Conservation (phyloP, 2,329 filamentous ascomycete species). For the Stagonosporopsis cucurbitacearum region DNA sequence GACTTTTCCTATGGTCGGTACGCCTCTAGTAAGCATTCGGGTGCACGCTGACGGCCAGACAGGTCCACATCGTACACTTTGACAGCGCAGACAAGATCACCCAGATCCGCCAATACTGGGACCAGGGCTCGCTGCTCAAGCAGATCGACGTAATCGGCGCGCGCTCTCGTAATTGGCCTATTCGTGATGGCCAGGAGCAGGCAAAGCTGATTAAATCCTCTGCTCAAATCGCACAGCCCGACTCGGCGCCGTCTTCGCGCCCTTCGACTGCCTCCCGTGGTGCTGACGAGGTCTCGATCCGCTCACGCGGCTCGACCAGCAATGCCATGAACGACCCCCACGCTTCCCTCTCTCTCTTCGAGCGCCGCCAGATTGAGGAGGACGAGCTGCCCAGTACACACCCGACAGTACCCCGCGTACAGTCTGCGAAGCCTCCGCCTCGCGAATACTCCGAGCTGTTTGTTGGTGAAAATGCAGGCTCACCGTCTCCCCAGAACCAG, state of each 20-base stretch:
- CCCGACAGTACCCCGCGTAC: slow-evolving; percentile 64
- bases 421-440: slow-evolving; percentile 73
- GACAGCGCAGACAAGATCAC: slow-evolving; percentile 77
- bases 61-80: slow-evolving; percentile 82
- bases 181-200: slow-evolving; percentile 86
- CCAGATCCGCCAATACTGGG: slow-evolving; percentile 91
- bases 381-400: slow-evolving; percentile 55
- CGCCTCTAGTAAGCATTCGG: neutral
- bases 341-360: slow-evolving; percentile 77
- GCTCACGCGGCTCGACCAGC: slow-evolving; percentile 49
- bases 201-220: slow-evolving; percentile 73
- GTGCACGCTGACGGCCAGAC: slow-evolving; percentile 19
- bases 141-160: slow-evolving; percentile 92
- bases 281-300: slow-evolving; percentile 42
- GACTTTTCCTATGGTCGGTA: slow-evolving; percentile 78
- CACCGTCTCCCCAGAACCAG: slow-evolving; percentile 50
- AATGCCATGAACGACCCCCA: slow-evolving; percentile 57
- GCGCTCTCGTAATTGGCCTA: slow-evolving; percentile 92
- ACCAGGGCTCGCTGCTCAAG: slow-evolving; percentile 91
- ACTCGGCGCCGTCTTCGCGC: slow-evolving; percentile 40
- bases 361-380: slow-evolving; percentile 69
- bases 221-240: slow-evolving; percentile 44
- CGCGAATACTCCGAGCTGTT: slow-evolving; percentile 75
- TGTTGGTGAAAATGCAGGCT: slow-evolving; percentile 55
- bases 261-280: slow-evolving; percentile 44